Percentiles rank a stretch among this genome's conserved stretches.
These are phyloP conservation scores for Tetrapisispora namnaoensis DNA, from an alignment of 805 yeast species.

Conservation along the genomic window DNA sequence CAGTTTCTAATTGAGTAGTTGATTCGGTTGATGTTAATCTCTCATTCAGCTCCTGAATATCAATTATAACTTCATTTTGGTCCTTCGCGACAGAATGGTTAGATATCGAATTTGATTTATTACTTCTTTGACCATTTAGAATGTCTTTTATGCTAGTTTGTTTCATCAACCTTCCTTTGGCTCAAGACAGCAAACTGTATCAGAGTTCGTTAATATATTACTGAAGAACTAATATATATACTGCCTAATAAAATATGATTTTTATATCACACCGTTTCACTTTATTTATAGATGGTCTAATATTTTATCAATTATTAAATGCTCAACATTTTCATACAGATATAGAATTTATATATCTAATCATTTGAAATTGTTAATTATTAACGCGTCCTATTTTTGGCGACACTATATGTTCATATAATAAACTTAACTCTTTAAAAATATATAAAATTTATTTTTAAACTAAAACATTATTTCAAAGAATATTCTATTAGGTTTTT, in stretches of 20 bases:
- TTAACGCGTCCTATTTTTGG: not conserved
- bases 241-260: not conserved
- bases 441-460: no score
- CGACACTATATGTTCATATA: not conserved
- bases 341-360: not conserved
- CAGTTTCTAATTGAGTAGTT: slow-evolving; percentile 2
- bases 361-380: not conserved
- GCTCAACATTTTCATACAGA: no score
- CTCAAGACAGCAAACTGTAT: not conserved
- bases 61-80: not conserved
- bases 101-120: not conserved
- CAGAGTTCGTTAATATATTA: not conserved
- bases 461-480: no score
- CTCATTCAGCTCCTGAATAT: not conserved
- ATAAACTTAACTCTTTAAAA: not conserved
- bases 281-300: no score
- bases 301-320: no score
- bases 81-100: not conserved
- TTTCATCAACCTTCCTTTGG: not conserved
- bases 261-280: no score
- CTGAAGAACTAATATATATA: not conserved
- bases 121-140: slow-evolving; percentile 14
- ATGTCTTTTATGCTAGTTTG: slow-evolving; percentile 7
- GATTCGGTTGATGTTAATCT: slow-evolving; percentile 3
- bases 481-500: no score